phyloP scores from a whole-genome alignment of 2,329 filamentous ascomycete genomes.

The Metarhizium anisopliae region DNA sequence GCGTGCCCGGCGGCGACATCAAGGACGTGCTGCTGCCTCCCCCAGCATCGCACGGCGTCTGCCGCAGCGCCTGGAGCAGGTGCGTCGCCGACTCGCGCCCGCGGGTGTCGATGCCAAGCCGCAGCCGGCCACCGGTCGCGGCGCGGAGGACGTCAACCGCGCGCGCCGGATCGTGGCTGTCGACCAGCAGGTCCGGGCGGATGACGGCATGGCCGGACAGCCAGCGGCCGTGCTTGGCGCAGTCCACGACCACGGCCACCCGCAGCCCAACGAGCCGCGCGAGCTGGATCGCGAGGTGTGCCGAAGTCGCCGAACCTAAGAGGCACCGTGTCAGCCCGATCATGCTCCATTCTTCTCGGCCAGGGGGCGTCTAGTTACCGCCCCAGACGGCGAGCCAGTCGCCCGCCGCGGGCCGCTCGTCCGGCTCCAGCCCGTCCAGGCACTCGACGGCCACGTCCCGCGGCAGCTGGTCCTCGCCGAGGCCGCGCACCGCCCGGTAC shows the following conservation, averaged over 20 bases:
- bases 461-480: slow-evolving; percentile 42
- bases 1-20: slow-evolving; percentile 28
- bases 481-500: slow-evolving; percentile 34
- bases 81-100: slow-evolving; percentile 54
- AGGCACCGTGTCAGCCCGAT: too few species aligned
- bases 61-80: slow-evolving; percentile 43
- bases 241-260: slow-evolving; percentile 60
- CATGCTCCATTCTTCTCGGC: not conserved
- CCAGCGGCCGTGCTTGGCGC: slow-evolving; percentile 1
- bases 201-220: slow-evolving; percentile 37
- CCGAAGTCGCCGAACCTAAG: slow-evolving; percentile 57
- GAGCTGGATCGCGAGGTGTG: slow-evolving; percentile 57
- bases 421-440: slow-evolving; percentile 40
- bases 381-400: slow-evolving; percentile 73
- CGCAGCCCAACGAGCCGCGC: slow-evolving; percentile 56
- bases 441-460: slow-evolving; percentile 55
- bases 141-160: slow-evolving; percentile 53
- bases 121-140: slow-evolving; percentile 45
- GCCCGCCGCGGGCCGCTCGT: slow-evolving; percentile 46
- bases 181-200: slow-evolving; percentile 55
- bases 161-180: slow-evolving; percentile 51
- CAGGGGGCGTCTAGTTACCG: slow-evolving; percentile 26
- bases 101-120: slow-evolving; percentile 61
- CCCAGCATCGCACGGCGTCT: slow-evolving; percentile 7
- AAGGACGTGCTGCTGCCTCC: slow-evolving; percentile 10